phyloP scores from a whole-genome alignment of 441 rosid species.

The Lagerstroemia fauriei region DNA sequence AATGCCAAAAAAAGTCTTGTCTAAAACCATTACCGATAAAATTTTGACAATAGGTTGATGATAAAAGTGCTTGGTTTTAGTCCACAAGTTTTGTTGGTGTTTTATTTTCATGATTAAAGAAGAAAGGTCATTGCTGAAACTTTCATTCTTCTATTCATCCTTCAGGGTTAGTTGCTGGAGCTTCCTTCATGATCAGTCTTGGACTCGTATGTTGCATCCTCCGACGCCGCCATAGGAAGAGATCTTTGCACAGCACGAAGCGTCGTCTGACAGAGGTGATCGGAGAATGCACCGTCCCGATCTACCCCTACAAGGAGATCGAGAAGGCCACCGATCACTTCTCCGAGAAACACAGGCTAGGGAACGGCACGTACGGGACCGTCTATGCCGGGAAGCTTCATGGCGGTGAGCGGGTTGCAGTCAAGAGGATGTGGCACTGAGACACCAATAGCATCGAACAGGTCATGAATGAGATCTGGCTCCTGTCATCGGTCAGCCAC shows the following conservation, averaged over 20 bases:
- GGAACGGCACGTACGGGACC: constrained; percentile 87
- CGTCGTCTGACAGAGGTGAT: constrained; percentile 53
- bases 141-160: not conserved
- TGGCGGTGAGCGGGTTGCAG: constrained; percentile 67
- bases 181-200: constrained; percentile 40
- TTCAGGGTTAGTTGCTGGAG: constrained; percentile 53
- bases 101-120: no score
- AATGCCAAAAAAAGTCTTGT: no score
- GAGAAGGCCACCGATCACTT: constrained; percentile 69
- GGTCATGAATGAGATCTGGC: constrained; percentile 84
- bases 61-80: no score
- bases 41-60: no score
- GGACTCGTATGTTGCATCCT: constrained; percentile 43
- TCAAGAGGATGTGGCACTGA: constrained; percentile 67
- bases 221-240: constrained; percentile 38
- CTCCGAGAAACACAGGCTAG: constrained; percentile 74
- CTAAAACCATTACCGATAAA: no score
- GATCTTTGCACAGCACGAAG: constrained; percentile 39
- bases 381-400: constrained; percentile 78
- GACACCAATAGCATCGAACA: constrained; percentile 66
- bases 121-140: not conserved
- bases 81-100: no score
- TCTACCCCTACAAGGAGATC: constrained; percentile 70
- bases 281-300: constrained; percentile 54
- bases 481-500: constrained; percentile 80